Evolutionary conservation across 768 basidiomycete genomes (phyloP), one percentile per base, ranked within the genome.

Genomic region (Amanita phalloides): DNA sequence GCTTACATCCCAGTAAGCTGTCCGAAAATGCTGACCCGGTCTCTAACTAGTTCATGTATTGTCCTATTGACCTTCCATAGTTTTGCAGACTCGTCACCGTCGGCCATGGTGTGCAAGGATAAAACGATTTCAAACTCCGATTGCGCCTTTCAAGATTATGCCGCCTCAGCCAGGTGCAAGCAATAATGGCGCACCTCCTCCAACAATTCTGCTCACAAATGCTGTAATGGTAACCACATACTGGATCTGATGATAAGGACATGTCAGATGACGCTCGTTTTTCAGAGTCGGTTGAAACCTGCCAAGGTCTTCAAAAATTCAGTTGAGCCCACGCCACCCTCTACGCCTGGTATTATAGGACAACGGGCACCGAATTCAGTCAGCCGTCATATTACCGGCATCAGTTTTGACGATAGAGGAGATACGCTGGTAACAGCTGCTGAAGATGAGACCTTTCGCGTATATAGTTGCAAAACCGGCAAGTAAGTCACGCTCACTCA

Each of bases 41-140:
- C 95, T 65, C 84, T 81, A 56, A 94, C 90, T 48, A 99, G 82
- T 69, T 99, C 95, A 64, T 97, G 94, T 39, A 97, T 86, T 45
- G 96, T 98, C 60, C 90, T 73, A 68, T 92, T 92, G 56, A 98
- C 93, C 62, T 94, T 87, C 91, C 93, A 98, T 62, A 98, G 76
- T 62, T 83, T 84, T 53, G 93, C 86, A 55, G 84, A 79, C 66
- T 90, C 88, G 69, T 90, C 86, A 60, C 70, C 68, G 59, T 88
- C 85, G 57, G 75, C 71, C 84, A 88, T 86, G 60, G 67, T 61
- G 62, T 58, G 56, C 46, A 39, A 59, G 53, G 56, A 54, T 50
- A 51, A 56, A 56, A 2, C 9, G 51, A 62, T 67, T 81, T 81
- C 59, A 67, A 79, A 82, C 79, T 81, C 81, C 76, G 81, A 74